Conservation (phyloP, 1,139 yeast genomes). For the Geotrichum klebahnii region DNA sequence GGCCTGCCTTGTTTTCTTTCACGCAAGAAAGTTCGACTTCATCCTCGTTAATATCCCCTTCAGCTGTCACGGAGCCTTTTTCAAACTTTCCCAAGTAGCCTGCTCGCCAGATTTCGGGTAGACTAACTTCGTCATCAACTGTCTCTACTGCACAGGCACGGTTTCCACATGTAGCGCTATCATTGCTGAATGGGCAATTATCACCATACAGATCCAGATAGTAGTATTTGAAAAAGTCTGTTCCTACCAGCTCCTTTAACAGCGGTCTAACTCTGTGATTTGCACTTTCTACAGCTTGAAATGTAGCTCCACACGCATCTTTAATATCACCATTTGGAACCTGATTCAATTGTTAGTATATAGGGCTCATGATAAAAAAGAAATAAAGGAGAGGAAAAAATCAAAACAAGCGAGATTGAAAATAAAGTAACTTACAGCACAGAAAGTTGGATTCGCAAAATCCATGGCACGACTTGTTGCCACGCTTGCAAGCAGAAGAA, state of each 20-base stretch:
- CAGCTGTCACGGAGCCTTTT: constrained; percentile 43
- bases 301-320: constrained; percentile 51
- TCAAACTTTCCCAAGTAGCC: constrained; percentile 63
- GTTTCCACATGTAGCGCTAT: constrained; percentile 81
- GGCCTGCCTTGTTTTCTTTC: constrained; percentile 18
- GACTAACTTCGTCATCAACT: constrained; percentile 49
- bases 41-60: constrained; percentile 16
- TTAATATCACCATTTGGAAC: constrained; percentile 26
- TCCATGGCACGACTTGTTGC: too few species aligned
- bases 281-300: constrained; percentile 50
- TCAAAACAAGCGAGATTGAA: too few species aligned
- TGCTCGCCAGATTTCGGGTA: constrained; percentile 72
- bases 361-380: too few species aligned
- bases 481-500: too few species aligned
- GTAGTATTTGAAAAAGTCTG: constrained; percentile 66
- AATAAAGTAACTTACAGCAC: constrained; percentile 20
- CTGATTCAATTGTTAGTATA: constrained; percentile 17
- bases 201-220: constrained; percentile 74
- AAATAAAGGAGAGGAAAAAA: too few species aligned
- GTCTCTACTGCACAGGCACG: constrained; percentile 92
- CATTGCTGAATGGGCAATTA: constrained; percentile 82
- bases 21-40: constrained; percentile 23
- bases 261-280: constrained; percentile 52
- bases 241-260: constrained; percentile 50
- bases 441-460: constrained; percentile 17